Base-by-base conservation (phyloP, 768 basidiomycete species). In the Boletus rex-veris region DNA sequence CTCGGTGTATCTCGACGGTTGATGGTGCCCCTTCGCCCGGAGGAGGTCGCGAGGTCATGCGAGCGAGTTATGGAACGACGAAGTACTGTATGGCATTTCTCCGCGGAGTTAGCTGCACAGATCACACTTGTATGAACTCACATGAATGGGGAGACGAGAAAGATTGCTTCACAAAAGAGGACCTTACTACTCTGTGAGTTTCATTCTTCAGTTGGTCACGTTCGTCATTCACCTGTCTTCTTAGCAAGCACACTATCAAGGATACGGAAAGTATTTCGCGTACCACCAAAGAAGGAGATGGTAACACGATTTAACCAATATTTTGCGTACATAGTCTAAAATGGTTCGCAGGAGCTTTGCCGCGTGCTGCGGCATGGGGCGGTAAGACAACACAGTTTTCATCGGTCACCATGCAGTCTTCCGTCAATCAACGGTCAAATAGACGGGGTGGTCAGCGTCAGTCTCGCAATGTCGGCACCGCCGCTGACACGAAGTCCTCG, bases 91-190 rank as follows among this genome's bases (percentile, higher is more conserved):
- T 98, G 84, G 79, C 86, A 4, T 98, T 97, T 69, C 80, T 99
- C 56, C 88, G 95, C 39, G 85, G 91, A 18, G 79, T 82, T 35
- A 79, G 79, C 55, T 99, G 97, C 71, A 80, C 85, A 53, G 92
- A 92, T 64, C 87, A 90, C 62, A 85, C 82, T 59, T 99, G 97
- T 72, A 88, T 95, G 85, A 90, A 91, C 68, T 74, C 95, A 41
- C 97, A 99, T 67, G 97, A 98, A 69, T 97, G 93, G 92, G 97
- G 95, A 33, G 97, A 98, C 57, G 96, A 98, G 72, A 90, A 92
- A 52, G 97, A 99, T 70, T 95, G 92, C 64, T 95, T 97, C 67
- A 94, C 95, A 1, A 95, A 95, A 73, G 94, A 98, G 69, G 96
- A 98, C 71, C 75, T 96, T 53, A 88, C 92, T 24, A 96, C 94